Evolutionary conservation across 495 filamentous ascomycete species (phyloP).

Genomic region (Daldinia caldariorum): DNA sequence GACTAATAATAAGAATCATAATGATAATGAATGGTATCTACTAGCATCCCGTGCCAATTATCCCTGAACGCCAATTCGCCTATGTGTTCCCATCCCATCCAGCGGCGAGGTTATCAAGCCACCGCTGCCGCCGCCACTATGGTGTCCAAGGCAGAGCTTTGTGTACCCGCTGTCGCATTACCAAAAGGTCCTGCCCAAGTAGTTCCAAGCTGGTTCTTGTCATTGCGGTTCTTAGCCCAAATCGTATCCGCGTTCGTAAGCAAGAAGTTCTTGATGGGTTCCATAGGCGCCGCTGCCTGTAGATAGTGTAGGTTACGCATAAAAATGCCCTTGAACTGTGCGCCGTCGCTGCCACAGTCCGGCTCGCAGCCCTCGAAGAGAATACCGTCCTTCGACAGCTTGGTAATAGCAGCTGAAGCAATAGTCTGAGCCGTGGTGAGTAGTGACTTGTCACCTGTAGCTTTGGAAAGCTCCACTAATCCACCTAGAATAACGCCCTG

Average conservation of each 20-base stretch:
- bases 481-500: slow-evolving; percentile 81
- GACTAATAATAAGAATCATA: slow-evolving; percentile 26
- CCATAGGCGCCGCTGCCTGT: slow-evolving; percentile 61
- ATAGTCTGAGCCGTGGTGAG: slow-evolving; percentile 68
- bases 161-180: slow-evolving; percentile 63
- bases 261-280: slow-evolving; percentile 64
- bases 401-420: slow-evolving; percentile 69
- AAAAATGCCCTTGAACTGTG: slow-evolving; percentile 84
- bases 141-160: slow-evolving; percentile 74
- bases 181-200: slow-evolving; percentile 67
- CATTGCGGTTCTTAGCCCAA: slow-evolving; percentile 69
- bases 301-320: slow-evolving; percentile 73
- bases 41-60: slow-evolving; percentile 31
- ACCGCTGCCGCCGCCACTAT: slow-evolving; percentile 71
- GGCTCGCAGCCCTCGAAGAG: slow-evolving; percentile 75
- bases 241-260: slow-evolving; percentile 71
- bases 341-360: slow-evolving; percentile 66
- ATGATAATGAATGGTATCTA: slow-evolving; percentile 37
- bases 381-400: slow-evolving; percentile 66
- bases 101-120: slow-evolving; percentile 23
- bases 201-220: slow-evolving; percentile 62
- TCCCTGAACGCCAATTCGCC: slow-evolving; percentile 40
- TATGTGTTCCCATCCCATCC: slow-evolving; percentile 14
- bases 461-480: slow-evolving; percentile 71
- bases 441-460: slow-evolving; percentile 62